Percentiles rank a stretch among this genome's conserved stretches.
Conservation (phyloP, 352 stramenopile genomes). For the Aphanomyces cochlioides region DNA sequence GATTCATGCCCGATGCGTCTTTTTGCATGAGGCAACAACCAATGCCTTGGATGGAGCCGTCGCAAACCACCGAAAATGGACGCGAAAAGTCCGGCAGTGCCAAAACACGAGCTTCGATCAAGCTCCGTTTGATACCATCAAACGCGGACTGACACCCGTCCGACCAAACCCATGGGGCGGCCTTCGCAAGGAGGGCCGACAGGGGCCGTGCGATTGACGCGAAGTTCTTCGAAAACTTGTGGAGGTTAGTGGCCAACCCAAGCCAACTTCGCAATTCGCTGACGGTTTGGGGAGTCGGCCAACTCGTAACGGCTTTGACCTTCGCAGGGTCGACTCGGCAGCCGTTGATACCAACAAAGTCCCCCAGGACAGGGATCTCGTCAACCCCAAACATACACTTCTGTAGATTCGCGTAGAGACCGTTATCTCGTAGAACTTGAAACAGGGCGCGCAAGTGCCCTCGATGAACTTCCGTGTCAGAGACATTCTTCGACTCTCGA, state of each 20-base stretch:
- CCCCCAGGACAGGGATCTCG: slow-evolving; percentile 37
- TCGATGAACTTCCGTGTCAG: slow-evolving; percentile 31
- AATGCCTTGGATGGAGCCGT: too few relatives aligned
- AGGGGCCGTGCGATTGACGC: slow-evolving; percentile 20
- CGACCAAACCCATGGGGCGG: slow-evolving; percentile 5
- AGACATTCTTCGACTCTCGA: neutral
- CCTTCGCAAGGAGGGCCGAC: slow-evolving; percentile 9
- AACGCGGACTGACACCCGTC: slow-evolving; percentile 22
- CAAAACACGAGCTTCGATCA: too few relatives aligned
- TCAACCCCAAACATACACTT: slow-evolving; percentile 30
- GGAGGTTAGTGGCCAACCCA: slow-evolving; percentile 27
- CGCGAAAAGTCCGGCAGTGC: too few relatives aligned
- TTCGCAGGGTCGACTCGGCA: slow-evolving; percentile 24
- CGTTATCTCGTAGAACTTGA: slow-evolving; percentile 29
- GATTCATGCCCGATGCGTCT: too few relatives aligned
- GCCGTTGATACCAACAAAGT: slow-evolving; percentile 28
- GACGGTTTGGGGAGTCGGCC: slow-evolving; percentile 31
- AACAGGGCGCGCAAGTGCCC: slow-evolving; percentile 32
- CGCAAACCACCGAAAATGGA: too few relatives aligned
- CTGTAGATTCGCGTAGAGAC: slow-evolving; percentile 35
- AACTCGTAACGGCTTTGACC: slow-evolving; percentile 26
- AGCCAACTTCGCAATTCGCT: slow-evolving; percentile 19
- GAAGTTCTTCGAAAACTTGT: slow-evolving; percentile 31
- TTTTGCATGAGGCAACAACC: too few relatives aligned
- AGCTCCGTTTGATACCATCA: slow-evolving; percentile 1